phyloP scores from a whole-genome alignment of 2,329 filamentous ascomycete species.

The Fonsecaea pedrosoi region DNA sequence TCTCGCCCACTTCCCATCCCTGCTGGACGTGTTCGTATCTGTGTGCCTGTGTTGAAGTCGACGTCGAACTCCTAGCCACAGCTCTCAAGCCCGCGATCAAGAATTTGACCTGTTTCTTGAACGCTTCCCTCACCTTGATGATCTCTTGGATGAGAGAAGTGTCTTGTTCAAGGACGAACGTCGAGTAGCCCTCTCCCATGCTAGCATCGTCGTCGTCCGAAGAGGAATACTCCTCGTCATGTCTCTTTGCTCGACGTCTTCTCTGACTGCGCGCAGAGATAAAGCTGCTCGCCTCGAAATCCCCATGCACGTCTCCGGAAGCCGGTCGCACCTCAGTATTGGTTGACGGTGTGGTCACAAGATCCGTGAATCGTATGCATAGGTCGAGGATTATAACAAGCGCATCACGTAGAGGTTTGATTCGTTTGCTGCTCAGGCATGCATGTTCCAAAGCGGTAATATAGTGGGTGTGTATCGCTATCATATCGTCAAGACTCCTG shows the following conservation, averaged over 20 bases:
- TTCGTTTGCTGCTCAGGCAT: conserved; percentile 70
- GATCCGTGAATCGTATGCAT: conserved; percentile 71
- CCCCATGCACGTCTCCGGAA: background rate
- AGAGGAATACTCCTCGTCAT: conserved; percentile 23
- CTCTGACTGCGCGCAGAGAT: conserved; percentile 33
- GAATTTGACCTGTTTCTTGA: conserved; percentile 72
- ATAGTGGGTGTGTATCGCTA: conserved; percentile 70
- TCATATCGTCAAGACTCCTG: conserved; percentile 81
- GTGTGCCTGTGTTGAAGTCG: background rate
- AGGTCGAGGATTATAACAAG: conserved; percentile 80
- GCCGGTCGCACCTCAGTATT: background rate
- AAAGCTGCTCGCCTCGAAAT: conserved; percentile 34
- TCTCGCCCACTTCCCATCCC: conserved; percentile 27
- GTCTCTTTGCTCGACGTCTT: conserved; percentile 15
- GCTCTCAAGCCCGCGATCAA: conserved; percentile 74
- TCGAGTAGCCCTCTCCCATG: conserved; percentile 45
- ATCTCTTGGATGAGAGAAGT: conserved; percentile 57
- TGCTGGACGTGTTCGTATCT: background rate
- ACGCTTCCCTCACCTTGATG: conserved; percentile 64
- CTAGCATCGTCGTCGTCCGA: conserved; percentile 41
- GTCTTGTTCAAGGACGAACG: conserved; percentile 52
- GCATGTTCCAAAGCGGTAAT: conserved; percentile 69
- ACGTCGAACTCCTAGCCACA: conserved; percentile 30
- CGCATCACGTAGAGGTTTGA: conserved; percentile 73
- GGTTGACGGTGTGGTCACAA: conserved; percentile 41